These are phyloP conservation scores for Pythium guiyangense DNA, from an alignment of 352 stramenopile species.

Conservation along the genomic window DNA sequence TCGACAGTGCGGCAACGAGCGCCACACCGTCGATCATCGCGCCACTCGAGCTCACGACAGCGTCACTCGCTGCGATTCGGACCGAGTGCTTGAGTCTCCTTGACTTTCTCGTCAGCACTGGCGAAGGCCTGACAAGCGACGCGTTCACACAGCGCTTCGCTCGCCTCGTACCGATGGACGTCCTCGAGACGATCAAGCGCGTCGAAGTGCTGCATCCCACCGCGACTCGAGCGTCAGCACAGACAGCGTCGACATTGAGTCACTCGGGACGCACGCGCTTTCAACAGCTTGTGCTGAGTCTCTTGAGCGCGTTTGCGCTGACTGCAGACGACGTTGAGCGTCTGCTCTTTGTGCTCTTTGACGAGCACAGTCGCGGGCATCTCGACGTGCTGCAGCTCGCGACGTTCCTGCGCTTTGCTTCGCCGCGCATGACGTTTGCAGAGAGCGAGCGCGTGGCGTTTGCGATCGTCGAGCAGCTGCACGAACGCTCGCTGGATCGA, in stretches of 20 bases:
- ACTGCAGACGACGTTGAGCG: constrained; percentile 27
- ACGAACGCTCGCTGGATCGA: neutral
- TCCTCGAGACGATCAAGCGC: neutral
- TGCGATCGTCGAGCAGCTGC: neutral
- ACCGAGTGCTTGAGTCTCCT: constrained; percentile 8
- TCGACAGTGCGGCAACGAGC: neutral
- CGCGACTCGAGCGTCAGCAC: neutral
- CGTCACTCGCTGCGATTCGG: constrained; percentile 1
- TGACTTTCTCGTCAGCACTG: constrained; percentile 7
- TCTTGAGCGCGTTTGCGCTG: constrained; percentile 27
- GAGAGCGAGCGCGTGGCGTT: constrained; percentile 17
- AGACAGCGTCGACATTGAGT: neutral
- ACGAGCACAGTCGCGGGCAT: constrained; percentile 24
- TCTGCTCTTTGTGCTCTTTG: constrained; percentile 37
- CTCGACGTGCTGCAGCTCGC: constrained; percentile 19
- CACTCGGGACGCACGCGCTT: constrained; percentile 9
- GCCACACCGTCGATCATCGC: neutral
- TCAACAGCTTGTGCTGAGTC: constrained; percentile 19
- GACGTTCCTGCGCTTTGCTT: constrained; percentile 18
- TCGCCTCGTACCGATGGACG: neutral
- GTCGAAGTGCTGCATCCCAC: constrained; percentile 1
- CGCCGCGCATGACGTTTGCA: constrained; percentile 2
- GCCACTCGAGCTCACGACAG: neutral
- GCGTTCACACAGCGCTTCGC: constrained; percentile 12
- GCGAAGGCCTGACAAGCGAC: constrained; percentile 2